Conservation (phyloP, 139 green algal genomes). For the Closterium sp. region DNA sequence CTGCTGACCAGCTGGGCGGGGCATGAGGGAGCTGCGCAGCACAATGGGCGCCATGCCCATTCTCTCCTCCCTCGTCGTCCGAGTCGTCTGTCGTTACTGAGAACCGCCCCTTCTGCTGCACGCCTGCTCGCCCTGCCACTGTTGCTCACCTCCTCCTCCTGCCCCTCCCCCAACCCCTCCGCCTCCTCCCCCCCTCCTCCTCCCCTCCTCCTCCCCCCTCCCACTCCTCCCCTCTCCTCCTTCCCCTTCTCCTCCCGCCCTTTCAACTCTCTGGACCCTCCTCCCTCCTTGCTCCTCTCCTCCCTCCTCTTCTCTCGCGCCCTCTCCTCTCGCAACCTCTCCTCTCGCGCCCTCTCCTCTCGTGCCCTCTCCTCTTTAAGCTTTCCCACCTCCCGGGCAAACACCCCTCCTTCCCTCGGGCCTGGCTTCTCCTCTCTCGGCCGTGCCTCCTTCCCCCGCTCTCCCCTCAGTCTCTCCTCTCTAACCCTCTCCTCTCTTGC, state of each 20-base stretch:
- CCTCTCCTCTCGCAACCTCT: not conserved
- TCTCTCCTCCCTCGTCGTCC: not conserved
- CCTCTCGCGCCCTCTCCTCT: not conserved
- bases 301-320: too few species aligned
- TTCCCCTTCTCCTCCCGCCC: too few species aligned
- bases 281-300: not conserved
- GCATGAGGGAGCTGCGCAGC: not conserved
- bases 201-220: not conserved
- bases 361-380: too few species aligned
- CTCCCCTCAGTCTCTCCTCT: not conserved
- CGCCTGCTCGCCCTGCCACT: not conserved
- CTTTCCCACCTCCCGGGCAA: too few species aligned
- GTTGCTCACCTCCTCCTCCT: not conserved
- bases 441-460: not conserved
- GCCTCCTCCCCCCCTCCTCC: too few species aligned
- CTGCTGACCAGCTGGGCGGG: not conserved
- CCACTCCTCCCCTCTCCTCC: too few species aligned
- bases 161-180: not conserved
- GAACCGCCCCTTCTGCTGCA: not conserved
- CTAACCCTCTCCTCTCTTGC: not conserved
- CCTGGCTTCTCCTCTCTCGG: not conserved
- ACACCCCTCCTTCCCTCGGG: too few species aligned
- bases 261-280: too few species aligned
- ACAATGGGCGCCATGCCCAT: not conserved
- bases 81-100: not conserved